Evolutionary conservation across 257 asterid genomes (phyloP).

Genomic region (Voacanga thouarsii): DNA sequence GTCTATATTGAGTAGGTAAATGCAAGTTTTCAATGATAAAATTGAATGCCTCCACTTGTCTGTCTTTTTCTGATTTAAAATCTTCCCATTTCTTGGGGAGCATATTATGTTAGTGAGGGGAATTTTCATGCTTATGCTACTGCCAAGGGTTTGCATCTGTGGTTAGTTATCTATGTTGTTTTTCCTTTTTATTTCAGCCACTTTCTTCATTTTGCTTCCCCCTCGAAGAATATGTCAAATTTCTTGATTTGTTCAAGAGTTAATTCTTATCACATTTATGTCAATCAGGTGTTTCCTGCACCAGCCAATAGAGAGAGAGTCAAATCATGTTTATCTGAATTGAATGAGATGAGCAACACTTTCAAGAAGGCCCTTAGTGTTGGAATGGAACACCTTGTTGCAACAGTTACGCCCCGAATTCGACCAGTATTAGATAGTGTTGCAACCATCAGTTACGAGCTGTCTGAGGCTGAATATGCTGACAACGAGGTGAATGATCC

Average conservation of each 20-base stretch:
- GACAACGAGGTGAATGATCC: slow-evolving; percentile 96
- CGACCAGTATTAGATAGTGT: slow-evolving; percentile 83
- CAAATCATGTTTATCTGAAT: slow-evolving; percentile 83
- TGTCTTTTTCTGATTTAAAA: neutral
- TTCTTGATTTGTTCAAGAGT: neutral
- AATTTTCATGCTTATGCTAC: neutral
- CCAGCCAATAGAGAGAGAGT: slow-evolving; percentile 83
- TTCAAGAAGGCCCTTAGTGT: slow-evolving; percentile 65
- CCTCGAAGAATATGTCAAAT: neutral
- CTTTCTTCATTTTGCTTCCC: neutral
- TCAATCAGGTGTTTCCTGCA: slow-evolving; percentile 63
- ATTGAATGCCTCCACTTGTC: neutral
- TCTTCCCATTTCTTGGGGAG: neutral
- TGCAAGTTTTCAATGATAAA: neutral
- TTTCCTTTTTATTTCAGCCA: neutral
- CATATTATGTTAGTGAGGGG: neutral
- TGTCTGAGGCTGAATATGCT: slow-evolving; percentile 91
- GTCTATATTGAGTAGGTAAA: neutral
- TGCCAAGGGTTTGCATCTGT: neutral
- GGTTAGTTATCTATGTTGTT: neutral
- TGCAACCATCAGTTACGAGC: slow-evolving; percentile 84
- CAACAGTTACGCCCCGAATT: slow-evolving; percentile 71
- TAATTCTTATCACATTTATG: slow-evolving; percentile 16
- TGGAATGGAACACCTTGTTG: slow-evolving; percentile 86
- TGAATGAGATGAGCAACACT: slow-evolving; percentile 74